A percentile compares a stretch with the other conserved stretches of the same genome.
Evolutionary conservation across 192 early-diverging fungal genomes (phyloP).

Genomic region (Coemansia sp.): DNA sequence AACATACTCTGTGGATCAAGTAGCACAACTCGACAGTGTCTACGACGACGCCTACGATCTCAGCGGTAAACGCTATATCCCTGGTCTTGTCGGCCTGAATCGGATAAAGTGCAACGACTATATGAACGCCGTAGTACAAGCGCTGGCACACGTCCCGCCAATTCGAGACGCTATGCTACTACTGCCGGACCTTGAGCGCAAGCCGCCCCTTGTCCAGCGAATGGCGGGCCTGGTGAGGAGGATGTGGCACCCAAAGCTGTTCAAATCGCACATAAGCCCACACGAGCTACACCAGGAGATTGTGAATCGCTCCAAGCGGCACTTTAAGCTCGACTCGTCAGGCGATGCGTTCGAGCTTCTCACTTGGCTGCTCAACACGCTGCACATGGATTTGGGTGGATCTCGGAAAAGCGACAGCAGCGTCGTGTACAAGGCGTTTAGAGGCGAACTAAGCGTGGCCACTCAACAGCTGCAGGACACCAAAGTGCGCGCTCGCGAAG

Average conservation of each 20-base stretch:
- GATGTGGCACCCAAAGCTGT: slow-evolving; percentile 90
- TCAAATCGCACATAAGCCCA: slow-evolving; percentile 94
- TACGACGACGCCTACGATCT: slow-evolving; percentile 70
- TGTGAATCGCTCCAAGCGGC: slow-evolving; percentile 73
- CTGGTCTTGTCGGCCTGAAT: slow-evolving; percentile 93
- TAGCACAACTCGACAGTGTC: slow-evolving; percentile 67
- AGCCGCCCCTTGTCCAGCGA: slow-evolving; percentile 69
- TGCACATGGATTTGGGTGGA: slow-evolving; percentile 87
- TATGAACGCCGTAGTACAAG: slow-evolving; percentile 90
- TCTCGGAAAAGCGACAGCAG: slow-evolving; percentile 73
- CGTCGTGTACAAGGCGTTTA: slow-evolving; percentile 82
- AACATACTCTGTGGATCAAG: slow-evolving; percentile 69
- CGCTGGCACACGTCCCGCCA: slow-evolving; percentile 81
- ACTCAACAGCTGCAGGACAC: slow-evolving; percentile 63
- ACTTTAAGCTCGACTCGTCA: slow-evolving; percentile 79
- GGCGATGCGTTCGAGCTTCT: slow-evolving; percentile 87
- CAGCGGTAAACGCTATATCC: slow-evolving; percentile 80
- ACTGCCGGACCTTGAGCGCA: slow-evolving; percentile 23
- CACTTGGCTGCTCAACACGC: slow-evolving; percentile 88
- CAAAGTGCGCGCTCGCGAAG: slow-evolving; percentile 28
- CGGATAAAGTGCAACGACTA: slow-evolving; percentile 96
- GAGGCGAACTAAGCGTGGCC: slow-evolving; percentile 81
- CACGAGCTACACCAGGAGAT: slow-evolving; percentile 97
- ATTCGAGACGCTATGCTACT: slow-evolving; percentile 82
- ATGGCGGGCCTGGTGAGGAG: slow-evolving; percentile 82